Evolutionary conservation across 495 filamentous ascomycete species (phyloP), one percentile per base, ranked within the genome.

Genomic region (Neurospora sp.): DNA sequence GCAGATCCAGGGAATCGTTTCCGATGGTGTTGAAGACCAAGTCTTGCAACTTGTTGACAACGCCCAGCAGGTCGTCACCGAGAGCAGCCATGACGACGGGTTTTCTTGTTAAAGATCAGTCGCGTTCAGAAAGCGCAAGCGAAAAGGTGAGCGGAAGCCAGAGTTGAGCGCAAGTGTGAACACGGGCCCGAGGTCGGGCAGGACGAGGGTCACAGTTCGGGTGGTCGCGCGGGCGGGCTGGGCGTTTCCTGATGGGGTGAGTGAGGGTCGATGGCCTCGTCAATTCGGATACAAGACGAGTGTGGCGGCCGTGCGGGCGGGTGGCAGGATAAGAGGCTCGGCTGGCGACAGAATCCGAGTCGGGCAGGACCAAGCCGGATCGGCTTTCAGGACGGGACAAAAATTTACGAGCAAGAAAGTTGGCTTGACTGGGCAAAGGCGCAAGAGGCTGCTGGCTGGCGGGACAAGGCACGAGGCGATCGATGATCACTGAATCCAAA

Each of bases 11-110:
- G 42, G 94, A 98, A 80, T 99, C 96, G 84, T 96, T 97, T 80
- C 96, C 96, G 80, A 99, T 99, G 70, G 96, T 99, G 85, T 99
- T 98, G 85, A 99, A 98, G 72, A 99, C 96, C 78, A 99, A 83
- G 83, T 99, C 96, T 79, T 99, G 96, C 74, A 99, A 87, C 84
- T 94, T 95, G 84, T 99, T 98, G 80, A 98, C 96, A 69, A 92
- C 94, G 72, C 88, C 88, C 79, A 99, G 87, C 80, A 99, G 85
- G 81, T 98, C 94, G 78, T 99, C 96, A 77, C 96, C 96, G 71
- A 97, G 88, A 73, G 87, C 82, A 69, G 87, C 85, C 87, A 89
- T 89, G 73, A 75, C 76, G 76, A 71, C 71, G 74, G 70, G 2
- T 31, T 31, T 31, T 31, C 27, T 31, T 31, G 27, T 31, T 31